Conservation (phyloP, 2,329 filamentous ascomycete genomes). For the Albifimbria verrucaria region DNA sequence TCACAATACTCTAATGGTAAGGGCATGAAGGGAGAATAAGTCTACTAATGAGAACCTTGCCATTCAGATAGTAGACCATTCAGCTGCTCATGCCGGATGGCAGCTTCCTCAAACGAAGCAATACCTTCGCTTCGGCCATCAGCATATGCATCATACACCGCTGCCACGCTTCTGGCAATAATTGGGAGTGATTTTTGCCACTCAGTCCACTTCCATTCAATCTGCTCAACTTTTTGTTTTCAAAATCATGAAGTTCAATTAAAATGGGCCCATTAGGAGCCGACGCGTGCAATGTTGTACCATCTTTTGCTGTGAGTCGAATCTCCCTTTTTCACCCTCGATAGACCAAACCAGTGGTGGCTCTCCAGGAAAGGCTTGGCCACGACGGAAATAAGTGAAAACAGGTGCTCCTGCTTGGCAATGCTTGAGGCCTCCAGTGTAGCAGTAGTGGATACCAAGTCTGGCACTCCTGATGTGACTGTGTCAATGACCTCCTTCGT, state of each 20-base stretch:
- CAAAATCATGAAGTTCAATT: slow-evolving; percentile 49
- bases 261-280: slow-evolving; percentile 37
- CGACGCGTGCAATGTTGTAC: slow-evolving; percentile 23
- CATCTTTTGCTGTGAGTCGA: slow-evolving; percentile 29
- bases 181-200: slow-evolving; percentile 44
- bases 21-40: too few species aligned
- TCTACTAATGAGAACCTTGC: not conserved
- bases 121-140: slow-evolving; percentile 18
- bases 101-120: slow-evolving; percentile 37
- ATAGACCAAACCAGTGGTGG: slow-evolving; percentile 46
- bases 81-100: slow-evolving; percentile 13
- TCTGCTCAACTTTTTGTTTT: slow-evolving; percentile 38
- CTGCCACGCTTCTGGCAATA: slow-evolving; percentile 46
- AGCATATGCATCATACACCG: slow-evolving; percentile 55
- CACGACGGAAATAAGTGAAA: slow-evolving; percentile 42
- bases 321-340: slow-evolving; percentile 51
- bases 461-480: slow-evolving; percentile 39
- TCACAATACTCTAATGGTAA: too few species aligned
- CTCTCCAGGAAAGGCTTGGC: slow-evolving; percentile 44
- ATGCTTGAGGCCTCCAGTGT: slow-evolving; percentile 24
- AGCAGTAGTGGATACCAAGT: slow-evolving; percentile 36
- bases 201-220: slow-evolving; percentile 42
- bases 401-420: slow-evolving; percentile 33
- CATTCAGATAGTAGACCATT: not conserved
- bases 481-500: slow-evolving; percentile 28